Evolutionary conservation across 495 filamentous ascomycete species (phyloP).

Genomic region (Annulohypoxylon moriforme): DNA sequence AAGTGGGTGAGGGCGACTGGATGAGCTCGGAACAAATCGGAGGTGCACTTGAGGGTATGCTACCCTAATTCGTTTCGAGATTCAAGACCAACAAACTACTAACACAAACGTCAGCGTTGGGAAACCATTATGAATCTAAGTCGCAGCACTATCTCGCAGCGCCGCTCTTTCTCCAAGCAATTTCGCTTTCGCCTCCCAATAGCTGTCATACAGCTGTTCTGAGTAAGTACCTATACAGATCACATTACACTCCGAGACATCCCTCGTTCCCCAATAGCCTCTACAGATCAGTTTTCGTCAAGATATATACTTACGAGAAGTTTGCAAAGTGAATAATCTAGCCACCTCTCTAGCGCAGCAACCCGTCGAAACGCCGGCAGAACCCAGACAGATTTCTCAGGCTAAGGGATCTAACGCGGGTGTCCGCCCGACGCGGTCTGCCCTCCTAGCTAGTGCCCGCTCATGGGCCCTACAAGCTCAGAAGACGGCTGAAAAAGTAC

Average conservation of each 20-base stretch:
- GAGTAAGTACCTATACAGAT: conserved; percentile 58
- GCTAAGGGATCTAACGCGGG: conserved; percentile 35
- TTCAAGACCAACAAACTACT: conserved; percentile 17
- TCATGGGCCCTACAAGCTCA: conserved; percentile 46
- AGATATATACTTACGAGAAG: conserved; percentile 7
- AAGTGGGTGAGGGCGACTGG: conserved; percentile 76
- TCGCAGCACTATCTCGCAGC: conserved; percentile 80
- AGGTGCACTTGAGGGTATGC: conserved; percentile 73
- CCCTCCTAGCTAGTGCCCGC: conserved; percentile 54
- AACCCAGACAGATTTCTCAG: conserved; percentile 34
- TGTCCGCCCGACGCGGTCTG: conserved; percentile 58
- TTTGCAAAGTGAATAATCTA: conserved; percentile 74
- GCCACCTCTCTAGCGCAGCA: conserved; percentile 74
- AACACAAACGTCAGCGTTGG: conserved; percentile 67
- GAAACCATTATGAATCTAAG: conserved; percentile 73
- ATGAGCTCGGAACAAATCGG: conserved; percentile 78
- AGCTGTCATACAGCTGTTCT: conserved; percentile 75
- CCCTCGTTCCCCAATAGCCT: background rate
- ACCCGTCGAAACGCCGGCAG: conserved; percentile 58
- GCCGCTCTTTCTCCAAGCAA: conserved; percentile 87
- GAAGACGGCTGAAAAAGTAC: conserved; percentile 47
- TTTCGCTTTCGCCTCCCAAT: conserved; percentile 70
- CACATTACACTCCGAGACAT: background rate
- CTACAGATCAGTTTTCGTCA: background rate
- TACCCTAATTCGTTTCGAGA: background rate